Conservation (phyloP, 1,139 yeast genomes). For the Diutina sp. region DNA sequence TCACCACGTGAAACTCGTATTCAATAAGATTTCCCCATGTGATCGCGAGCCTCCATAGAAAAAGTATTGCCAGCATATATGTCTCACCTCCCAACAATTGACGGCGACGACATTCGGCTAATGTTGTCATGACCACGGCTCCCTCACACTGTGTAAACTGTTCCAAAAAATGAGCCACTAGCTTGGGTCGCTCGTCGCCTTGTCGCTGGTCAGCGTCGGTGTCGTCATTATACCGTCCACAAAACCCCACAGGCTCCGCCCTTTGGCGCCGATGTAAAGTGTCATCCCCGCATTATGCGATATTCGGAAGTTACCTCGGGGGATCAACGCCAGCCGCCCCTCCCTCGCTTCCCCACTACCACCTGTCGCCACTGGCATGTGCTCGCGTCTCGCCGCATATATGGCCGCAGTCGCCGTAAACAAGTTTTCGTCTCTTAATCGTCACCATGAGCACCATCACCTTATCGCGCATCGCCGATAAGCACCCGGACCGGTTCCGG, state of each 20-base stretch:
- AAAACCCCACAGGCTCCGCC: background rate
- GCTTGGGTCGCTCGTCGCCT: too few species aligned
- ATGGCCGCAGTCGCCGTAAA: background rate
- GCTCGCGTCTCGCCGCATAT: background rate
- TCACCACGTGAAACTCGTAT: background rate
- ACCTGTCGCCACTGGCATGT: background rate
- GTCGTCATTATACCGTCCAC: background rate
- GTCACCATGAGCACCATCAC: conserved; percentile 13
- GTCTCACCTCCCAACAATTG: background rate
- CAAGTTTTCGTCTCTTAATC: background rate
- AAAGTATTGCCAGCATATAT: background rate
- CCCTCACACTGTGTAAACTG: background rate
- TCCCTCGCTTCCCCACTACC: background rate
- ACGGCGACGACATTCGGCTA: too few species aligned
- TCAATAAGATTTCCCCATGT: background rate
- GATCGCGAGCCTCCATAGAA: background rate
- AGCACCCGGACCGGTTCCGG: conserved; percentile 20
- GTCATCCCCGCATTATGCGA: background rate
- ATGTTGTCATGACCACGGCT: background rate
- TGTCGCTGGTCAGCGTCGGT: too few species aligned
- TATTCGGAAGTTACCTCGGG: background rate
- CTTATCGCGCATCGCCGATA: conserved; percentile 20
- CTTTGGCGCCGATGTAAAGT: background rate
- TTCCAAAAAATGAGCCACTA: too few species aligned
- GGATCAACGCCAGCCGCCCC: background rate